A percentile compares a stretch with the other conserved stretches of the same genome.
Conservation (phyloP, 139 green algal species). For the Desmodesmus armatus region DNA sequence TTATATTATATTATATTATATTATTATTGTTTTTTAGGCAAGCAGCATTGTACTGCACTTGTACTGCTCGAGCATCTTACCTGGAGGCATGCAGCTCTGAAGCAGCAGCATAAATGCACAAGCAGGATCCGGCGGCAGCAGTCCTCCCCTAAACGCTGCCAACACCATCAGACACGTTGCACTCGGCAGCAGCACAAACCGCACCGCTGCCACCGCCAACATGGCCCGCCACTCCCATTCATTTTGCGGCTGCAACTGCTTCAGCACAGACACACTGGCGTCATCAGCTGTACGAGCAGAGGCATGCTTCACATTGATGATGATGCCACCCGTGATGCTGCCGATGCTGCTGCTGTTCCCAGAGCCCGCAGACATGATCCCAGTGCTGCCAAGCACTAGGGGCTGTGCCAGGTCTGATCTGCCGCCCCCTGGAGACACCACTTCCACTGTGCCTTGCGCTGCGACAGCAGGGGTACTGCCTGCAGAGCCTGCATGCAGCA, state of each 20-base stretch:
- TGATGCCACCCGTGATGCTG: not conserved
- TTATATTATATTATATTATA: too few relatives aligned
- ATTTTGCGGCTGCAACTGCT: constrained; percentile 24
- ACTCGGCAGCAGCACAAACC: constrained; percentile 57
- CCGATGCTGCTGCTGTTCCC: constrained; percentile 10
- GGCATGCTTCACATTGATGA: not conserved
- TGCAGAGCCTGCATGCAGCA: too few relatives aligned
- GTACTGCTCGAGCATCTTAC: too few relatives aligned
- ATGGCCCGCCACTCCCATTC: constrained; percentile 55
- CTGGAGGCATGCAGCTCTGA: constrained; percentile 56
- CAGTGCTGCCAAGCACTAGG: not conserved
- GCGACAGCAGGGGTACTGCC: too few relatives aligned
- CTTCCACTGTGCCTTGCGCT: constrained; percentile 11
- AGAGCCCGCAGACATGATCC: not conserved
- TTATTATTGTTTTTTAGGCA: too few relatives aligned
- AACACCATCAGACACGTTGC: constrained; percentile 15
- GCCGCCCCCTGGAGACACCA: constrained; percentile 28
- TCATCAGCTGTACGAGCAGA: constrained; percentile 28
- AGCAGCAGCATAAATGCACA: constrained; percentile 51
- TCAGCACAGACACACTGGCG: constrained; percentile 25
- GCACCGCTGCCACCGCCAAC: constrained; percentile 47
- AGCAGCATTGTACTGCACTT: too few relatives aligned
- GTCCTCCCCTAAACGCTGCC: constrained; percentile 1
- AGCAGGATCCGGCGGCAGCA: constrained; percentile 48
- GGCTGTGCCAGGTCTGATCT: not conserved